phyloP scores from a whole-genome alignment of 441 rosid genomes.

The Euphorbia corollata region DNA sequence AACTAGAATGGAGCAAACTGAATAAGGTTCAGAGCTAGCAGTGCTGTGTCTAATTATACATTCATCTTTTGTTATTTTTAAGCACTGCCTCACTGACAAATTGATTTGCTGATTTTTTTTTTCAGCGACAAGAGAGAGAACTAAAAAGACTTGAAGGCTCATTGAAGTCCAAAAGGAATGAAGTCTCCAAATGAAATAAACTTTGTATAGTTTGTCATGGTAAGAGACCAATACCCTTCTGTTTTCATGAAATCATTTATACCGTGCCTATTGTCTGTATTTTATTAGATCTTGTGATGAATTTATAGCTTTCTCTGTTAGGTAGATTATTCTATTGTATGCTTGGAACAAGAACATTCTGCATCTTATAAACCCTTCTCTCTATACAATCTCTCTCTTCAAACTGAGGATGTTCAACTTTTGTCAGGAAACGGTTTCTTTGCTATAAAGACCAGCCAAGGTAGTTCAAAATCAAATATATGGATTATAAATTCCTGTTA shows the following conservation, averaged over 20 bases:
- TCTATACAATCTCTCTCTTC: not conserved
- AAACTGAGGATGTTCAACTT: not conserved
- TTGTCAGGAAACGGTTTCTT: constrained; percentile 8
- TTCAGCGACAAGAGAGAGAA: constrained; percentile 51
- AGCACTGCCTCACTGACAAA: constrained; percentile 4
- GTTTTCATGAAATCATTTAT: not conserved
- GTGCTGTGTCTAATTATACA: constrained; percentile 2
- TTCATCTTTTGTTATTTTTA: not conserved
- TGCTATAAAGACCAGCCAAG: not conserved
- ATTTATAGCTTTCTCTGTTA: not conserved
- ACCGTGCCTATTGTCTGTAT: not conserved
- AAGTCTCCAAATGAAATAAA: constrained; percentile 29
- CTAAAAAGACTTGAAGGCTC: constrained; percentile 27
- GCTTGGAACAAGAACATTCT: not conserved
- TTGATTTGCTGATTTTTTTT: not conserved
- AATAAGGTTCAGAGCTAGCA: constrained; percentile 36
- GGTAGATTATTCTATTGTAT: not conserved
- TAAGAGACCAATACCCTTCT: constrained; percentile 9
- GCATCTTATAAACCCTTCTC: not conserved
- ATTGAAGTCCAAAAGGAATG: constrained; percentile 42
- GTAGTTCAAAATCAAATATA: not conserved
- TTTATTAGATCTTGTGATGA: not conserved
- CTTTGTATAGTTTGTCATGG: constrained; percentile 1
- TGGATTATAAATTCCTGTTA: not conserved
- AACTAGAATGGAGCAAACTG: constrained; percentile 29